phyloP scores from a whole-genome alignment of 495 filamentous ascomycete genomes.

The Pyrenopolyporus hunteri region DNA sequence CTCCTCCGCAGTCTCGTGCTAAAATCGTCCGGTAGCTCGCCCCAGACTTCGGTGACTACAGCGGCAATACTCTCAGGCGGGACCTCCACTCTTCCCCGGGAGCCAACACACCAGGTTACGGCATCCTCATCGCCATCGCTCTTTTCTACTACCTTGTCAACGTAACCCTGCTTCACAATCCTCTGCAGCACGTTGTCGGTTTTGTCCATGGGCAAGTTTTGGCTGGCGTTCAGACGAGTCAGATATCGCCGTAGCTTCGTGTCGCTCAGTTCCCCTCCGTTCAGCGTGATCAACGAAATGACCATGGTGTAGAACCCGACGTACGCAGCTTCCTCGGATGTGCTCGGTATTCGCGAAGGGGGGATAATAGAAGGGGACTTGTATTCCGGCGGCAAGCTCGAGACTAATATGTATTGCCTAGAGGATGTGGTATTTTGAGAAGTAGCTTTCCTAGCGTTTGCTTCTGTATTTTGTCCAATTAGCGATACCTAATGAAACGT shows the following conservation, averaged over 20 bases:
- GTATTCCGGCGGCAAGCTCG: constrained; percentile 68
- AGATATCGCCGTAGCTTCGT: constrained; percentile 76
- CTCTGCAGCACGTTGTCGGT: constrained; percentile 77
- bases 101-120: constrained; percentile 78
- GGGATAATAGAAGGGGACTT: constrained; percentile 67
- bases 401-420: constrained; percentile 77
- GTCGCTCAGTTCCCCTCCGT: constrained; percentile 73
- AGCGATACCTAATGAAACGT: constrained; percentile 14
- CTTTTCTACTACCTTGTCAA: constrained; percentile 72
- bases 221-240: constrained; percentile 73
- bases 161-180: constrained; percentile 82
- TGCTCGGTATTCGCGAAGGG: constrained; percentile 69
- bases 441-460: constrained; percentile 50
- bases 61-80: constrained; percentile 71
- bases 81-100: constrained; percentile 86
- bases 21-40: constrained; percentile 55
- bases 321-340: constrained; percentile 74
- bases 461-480: constrained; percentile 31
- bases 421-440: constrained; percentile 56
- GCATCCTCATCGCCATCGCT: constrained; percentile 69
- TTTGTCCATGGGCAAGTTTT: constrained; percentile 74
- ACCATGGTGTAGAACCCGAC: constrained; percentile 80
- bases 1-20: constrained; percentile 60
- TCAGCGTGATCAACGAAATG: constrained; percentile 72
- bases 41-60: constrained; percentile 68